These are phyloP conservation scores for Perkinsus marinus DNA, from an alignment of 169 alveolate genomes.

Conservation along the genomic window DNA sequence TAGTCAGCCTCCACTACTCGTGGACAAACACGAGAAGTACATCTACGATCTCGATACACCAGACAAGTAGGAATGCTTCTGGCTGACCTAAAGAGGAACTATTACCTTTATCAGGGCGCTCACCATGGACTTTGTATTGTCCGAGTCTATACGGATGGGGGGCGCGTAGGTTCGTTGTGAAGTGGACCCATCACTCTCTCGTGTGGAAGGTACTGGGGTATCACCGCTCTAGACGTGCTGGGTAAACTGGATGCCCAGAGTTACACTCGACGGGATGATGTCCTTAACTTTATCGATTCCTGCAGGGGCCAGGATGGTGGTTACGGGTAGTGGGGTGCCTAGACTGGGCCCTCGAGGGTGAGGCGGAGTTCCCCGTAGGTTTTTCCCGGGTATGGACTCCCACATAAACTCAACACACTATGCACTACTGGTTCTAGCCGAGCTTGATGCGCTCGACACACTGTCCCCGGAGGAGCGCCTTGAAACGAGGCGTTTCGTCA, in stretches of 20 bases:
- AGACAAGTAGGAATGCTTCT: not conserved
- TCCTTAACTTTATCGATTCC: not conserved
- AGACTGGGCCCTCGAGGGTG: constrained; percentile 4
- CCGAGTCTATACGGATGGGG: constrained; percentile 12
- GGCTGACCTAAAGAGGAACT: too few relatives aligned
- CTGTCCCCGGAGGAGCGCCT: not conserved
- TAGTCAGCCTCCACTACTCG: not conserved
- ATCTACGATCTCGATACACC: not conserved
- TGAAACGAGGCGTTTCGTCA: not conserved
- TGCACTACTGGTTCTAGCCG: constrained; percentile 57
- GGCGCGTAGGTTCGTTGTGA: not conserved
- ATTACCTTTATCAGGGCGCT: not conserved
- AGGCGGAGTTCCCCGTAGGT: constrained; percentile 7
- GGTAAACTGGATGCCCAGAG: constrained; percentile 9
- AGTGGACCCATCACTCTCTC: not conserved
- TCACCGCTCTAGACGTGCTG: constrained; percentile 15
- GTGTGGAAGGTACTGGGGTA: constrained; percentile 13
- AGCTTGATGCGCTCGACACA: constrained; percentile 40
- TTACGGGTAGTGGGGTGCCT: constrained; percentile 2
- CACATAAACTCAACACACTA: constrained; percentile 26
- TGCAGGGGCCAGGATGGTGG: constrained; percentile 7
- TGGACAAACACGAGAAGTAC: not conserved
- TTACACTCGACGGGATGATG: constrained; percentile 1
- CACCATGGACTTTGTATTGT: constrained; percentile 12
- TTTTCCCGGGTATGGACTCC: constrained; percentile 5